Conservation (phyloP, 2,329 filamentous ascomycete species). For the Rutstroemia sp. region DNA sequence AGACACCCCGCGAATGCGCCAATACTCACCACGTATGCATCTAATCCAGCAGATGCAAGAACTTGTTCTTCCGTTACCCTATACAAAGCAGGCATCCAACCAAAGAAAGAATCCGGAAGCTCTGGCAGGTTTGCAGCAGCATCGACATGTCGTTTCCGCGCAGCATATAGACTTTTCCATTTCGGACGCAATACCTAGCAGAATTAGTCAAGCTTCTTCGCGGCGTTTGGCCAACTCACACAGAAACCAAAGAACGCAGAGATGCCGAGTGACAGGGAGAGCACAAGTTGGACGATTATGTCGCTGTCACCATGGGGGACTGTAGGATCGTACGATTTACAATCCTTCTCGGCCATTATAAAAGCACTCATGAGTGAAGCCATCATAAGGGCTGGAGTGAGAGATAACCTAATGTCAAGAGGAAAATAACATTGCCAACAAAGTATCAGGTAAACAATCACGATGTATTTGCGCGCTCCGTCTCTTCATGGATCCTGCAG, state of each 20-base stretch:
- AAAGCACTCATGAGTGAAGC: slow-evolving; percentile 13
- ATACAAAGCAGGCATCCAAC: slow-evolving; percentile 87
- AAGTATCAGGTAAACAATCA: no score
- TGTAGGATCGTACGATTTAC: slow-evolving; percentile 21
- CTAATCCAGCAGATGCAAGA: slow-evolving; percentile 80
- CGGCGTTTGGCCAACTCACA: slow-evolving; percentile 37
- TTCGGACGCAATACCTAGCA: slow-evolving; percentile 73
- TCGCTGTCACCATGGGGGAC: slow-evolving; percentile 23
- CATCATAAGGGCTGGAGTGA: not conserved
- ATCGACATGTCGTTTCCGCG: slow-evolving; percentile 69
- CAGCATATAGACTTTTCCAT: slow-evolving; percentile 88
- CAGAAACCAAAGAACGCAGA: slow-evolving; percentile 71
- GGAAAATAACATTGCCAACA: no score
- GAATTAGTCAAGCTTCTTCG: slow-evolving; percentile 22
- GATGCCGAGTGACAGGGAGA: slow-evolving; percentile 64
- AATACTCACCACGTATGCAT: slow-evolving; percentile 77
- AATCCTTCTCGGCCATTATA: slow-evolving; percentile 14
- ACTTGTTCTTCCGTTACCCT: slow-evolving; percentile 83
- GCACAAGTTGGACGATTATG: slow-evolving; percentile 54
- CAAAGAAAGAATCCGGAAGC: slow-evolving; percentile 77
- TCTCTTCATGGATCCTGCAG: no score
- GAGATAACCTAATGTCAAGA: no score
- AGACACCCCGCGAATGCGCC: not conserved
- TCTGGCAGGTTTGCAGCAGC: slow-evolving; percentile 57
- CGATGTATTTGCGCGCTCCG: no score